These are phyloP conservation scores for Omphalotus olearius DNA, from an alignment of 1,284 basidiomycete species.

Conservation along the genomic window DNA sequence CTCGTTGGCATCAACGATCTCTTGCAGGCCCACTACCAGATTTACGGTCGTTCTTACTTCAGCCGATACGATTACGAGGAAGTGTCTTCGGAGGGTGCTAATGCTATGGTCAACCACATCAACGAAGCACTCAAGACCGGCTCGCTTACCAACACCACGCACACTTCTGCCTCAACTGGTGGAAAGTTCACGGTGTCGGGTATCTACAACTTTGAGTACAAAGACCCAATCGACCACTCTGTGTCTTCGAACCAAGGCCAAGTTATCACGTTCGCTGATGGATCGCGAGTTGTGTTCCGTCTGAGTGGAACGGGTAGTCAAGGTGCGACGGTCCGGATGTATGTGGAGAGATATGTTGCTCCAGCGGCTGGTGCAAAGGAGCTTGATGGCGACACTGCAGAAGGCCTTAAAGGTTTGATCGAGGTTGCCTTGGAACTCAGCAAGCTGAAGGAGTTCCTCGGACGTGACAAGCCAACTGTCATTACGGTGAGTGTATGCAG, in stretches of 20 bases:
- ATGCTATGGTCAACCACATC: slow-evolving; percentile 79
- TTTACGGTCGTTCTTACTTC: slow-evolving; percentile 98
- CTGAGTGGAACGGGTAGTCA: slow-evolving; percentile 94
- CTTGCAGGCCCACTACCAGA: slow-evolving; percentile 82
- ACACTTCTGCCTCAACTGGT: slow-evolving; percentile 63
- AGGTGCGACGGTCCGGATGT: slow-evolving; percentile 92
- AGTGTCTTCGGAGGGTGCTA: slow-evolving; percentile 87
- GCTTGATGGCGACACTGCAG: slow-evolving; percentile 76
- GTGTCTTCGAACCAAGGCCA: slow-evolving; percentile 96
- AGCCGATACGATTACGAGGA: slow-evolving; percentile 99
- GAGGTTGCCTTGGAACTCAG: slow-evolving; percentile 86
- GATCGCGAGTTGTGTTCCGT: slow-evolving; percentile 92
- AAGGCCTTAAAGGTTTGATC: slow-evolving; percentile 92
- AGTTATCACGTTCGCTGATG: slow-evolving; percentile 88
- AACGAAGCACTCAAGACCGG: slow-evolving; percentile 66
- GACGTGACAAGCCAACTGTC: slow-evolving; percentile 88
- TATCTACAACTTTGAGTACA: slow-evolving; percentile 91
- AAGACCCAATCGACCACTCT: slow-evolving; percentile 93
- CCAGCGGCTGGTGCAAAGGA: slow-evolving; percentile 70
- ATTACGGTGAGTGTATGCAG: slow-evolving; percentile 72
- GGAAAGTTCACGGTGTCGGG: slow-evolving; percentile 78
- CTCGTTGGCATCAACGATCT: slow-evolving; percentile 86
- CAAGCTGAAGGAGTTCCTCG: slow-evolving; percentile 84
- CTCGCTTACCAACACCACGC: slow-evolving; percentile 63
- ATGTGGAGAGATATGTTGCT: slow-evolving; percentile 87